A percentile compares a stretch with the other conserved stretches of the same genome.
Conservation (phyloP, 1,284 basidiomycete genomes). For the Bothia castanella region DNA sequence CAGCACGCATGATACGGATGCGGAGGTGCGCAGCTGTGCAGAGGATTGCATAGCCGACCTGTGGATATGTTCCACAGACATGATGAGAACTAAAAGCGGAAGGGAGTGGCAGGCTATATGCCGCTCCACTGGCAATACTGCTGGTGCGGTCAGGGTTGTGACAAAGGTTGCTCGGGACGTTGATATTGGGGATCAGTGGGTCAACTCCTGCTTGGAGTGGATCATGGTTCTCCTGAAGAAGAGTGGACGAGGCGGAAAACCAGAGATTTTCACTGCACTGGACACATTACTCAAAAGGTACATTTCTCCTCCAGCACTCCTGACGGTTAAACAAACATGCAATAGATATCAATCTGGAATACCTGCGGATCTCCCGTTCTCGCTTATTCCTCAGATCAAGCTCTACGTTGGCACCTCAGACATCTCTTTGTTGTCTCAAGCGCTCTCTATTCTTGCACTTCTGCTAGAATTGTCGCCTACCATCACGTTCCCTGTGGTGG, state of each 20-base stretch:
- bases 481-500: conserved; percentile 67
- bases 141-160: conserved; percentile 69
- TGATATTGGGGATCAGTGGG: conserved; percentile 70
- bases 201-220: conserved; percentile 76
- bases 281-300: conserved; percentile 70
- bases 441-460: conserved; percentile 66
- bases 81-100: conserved; percentile 54
- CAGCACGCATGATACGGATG: conserved; percentile 80
- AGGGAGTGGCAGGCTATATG: conserved; percentile 83
- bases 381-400: conserved; percentile 70
- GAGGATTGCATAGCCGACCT: conserved; percentile 83
- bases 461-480: conserved; percentile 67
- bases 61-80: conserved; percentile 81
- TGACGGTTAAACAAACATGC: conserved; percentile 11
- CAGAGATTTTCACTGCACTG: conserved; percentile 78
- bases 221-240: conserved; percentile 74
- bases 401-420: conserved; percentile 70
- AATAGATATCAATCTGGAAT: conserved; percentile 62
- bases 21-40: conserved; percentile 82
- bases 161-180: conserved; percentile 68
- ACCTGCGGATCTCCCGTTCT: conserved; percentile 56
- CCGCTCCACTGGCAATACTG: conserved; percentile 68
- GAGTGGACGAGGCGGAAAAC: conserved; percentile 75
- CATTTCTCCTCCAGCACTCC: conserved; percentile 14
- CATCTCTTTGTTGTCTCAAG: conserved; percentile 73